A percentile compares a stretch with the other conserved stretches of the same genome.
Conservation (phyloP, 2,329 filamentous ascomycete genomes). For the Cytospora schulzeri region DNA sequence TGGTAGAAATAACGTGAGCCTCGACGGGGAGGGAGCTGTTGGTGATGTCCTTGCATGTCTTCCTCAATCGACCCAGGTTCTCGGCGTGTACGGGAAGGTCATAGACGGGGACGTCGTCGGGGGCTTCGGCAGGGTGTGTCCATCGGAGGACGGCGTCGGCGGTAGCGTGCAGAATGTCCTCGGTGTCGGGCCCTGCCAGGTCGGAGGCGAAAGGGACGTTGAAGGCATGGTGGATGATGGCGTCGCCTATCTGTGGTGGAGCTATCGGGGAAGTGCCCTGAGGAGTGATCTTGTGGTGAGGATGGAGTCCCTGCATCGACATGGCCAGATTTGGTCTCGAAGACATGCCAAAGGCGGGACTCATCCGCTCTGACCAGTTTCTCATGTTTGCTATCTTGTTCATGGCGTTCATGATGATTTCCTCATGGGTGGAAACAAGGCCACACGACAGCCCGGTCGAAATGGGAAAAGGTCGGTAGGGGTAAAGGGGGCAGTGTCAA, state of each 20-base stretch:
- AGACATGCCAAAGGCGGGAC: slow-evolving; percentile 66
- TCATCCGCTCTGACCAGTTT: slow-evolving; percentile 72
- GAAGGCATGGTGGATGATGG: slow-evolving; percentile 89
- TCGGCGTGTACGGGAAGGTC: slow-evolving; percentile 89
- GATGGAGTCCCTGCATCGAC: slow-evolving; percentile 56
- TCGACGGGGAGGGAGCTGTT: slow-evolving; percentile 71
- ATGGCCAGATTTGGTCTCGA: slow-evolving; percentile 59
- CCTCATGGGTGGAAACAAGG: slow-evolving; percentile 26
- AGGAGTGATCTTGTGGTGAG: slow-evolving; percentile 58
- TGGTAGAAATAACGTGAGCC: slow-evolving; percentile 80
- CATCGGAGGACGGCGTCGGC: slow-evolving; percentile 85
- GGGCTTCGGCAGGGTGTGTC: slow-evolving; percentile 87
- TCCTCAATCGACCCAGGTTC: slow-evolving; percentile 78
- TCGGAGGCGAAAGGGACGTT: slow-evolving; percentile 96
- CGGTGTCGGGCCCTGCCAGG: slow-evolving; percentile 86
- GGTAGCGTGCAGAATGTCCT: slow-evolving; percentile 93
- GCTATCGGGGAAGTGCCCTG: slow-evolving; percentile 59
- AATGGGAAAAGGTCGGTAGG: slow-evolving; percentile 23
- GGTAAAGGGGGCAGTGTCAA: slow-evolving; percentile 27
- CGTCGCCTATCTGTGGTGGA: slow-evolving; percentile 71
- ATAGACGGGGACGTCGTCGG: slow-evolving; percentile 81
- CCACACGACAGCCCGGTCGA: slow-evolving; percentile 26
- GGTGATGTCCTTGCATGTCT: slow-evolving; percentile 80
- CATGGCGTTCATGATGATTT: slow-evolving; percentile 51
- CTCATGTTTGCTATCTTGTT: slow-evolving; percentile 73